Evolutionary conservation across 139 green algal species (phyloP).

Genomic region (Spirogloea muscicola): DNA sequence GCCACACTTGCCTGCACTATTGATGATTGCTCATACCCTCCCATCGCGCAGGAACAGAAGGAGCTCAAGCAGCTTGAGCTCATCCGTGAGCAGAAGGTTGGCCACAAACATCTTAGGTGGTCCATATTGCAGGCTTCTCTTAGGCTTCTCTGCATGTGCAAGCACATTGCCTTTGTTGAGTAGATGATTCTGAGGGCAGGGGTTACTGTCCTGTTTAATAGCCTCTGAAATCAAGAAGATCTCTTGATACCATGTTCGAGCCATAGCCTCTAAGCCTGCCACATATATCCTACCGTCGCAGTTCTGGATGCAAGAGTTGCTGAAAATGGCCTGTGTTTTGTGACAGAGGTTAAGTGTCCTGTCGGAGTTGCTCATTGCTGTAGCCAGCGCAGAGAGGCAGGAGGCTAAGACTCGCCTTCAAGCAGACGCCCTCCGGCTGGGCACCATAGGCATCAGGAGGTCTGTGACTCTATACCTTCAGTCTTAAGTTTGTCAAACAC

Average conservation of each 20-base stretch:
- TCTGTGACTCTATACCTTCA: background rate
- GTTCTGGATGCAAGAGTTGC: background rate
- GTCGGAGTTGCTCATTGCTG: slow-evolving; percentile 15
- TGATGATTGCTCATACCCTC: too few species aligned
- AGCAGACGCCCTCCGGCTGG: background rate
- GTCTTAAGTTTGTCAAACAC: too few species aligned
- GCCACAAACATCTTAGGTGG: too few species aligned
- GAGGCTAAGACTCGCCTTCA: background rate
- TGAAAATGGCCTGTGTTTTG: background rate
- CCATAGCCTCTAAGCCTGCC: background rate
- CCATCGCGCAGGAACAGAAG: too few species aligned
- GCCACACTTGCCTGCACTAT: too few species aligned
- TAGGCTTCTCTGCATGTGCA: background rate
- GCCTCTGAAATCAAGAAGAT: too few species aligned
- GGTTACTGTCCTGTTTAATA: background rate
- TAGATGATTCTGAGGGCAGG: background rate
- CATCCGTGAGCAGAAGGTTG: too few species aligned
- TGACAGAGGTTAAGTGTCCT: background rate
- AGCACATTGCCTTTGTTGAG: background rate
- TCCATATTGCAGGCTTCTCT: too few species aligned
- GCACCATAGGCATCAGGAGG: slow-evolving; percentile 8
- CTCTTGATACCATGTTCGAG: too few species aligned
- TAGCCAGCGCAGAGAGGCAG: background rate
- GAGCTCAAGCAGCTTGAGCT: too few species aligned
- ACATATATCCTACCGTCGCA: background rate